Evolutionary conservation across 108 stramenopile genomes (phyloP), one percentile per base, ranked within the genome.

Genomic region (Phaeodactylum tricornutum): DNA sequence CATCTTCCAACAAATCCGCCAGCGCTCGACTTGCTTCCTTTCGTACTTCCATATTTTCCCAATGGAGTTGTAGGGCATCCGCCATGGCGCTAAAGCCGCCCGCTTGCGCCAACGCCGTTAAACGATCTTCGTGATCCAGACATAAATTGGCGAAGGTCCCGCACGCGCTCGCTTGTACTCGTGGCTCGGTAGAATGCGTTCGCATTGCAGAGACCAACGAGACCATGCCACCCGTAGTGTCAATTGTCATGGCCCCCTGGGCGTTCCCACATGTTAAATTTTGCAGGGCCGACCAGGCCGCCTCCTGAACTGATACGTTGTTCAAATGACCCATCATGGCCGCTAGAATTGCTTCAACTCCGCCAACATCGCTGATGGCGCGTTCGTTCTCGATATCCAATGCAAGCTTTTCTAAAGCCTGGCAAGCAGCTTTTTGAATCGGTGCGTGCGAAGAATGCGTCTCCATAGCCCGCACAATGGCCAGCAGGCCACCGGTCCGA

Each of bases 101-200:
- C 4, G 62, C 58, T 11, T 72, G 33, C 0, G 58, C 45, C 14
- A 72, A 29, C 32, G 65, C 70, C 8, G 35, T 2, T 16, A 72
- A 25, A 28, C 70, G 58, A n/a, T 54, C 44, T 11, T 46, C 34
- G 41, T 47, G 57, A 34, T 69, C 50, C 44, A 48, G 62, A 43
- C 62, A 64, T 16, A 86, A 42, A 66, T 77, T 86, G 36, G 77
- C 56, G 15, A 86, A 46, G 0, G 77, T 69, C 12, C 55, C 55
- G 22, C 78, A 62, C 14, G 77, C 74, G 29, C 73, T 72, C 33
- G 65, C 70, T 47, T 81, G 75, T 12, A 86, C 58, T 29, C 42
- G 40, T 22, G 62, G 46, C 38, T 81, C 64, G 16, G 42, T 55
- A 12, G 43, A 16, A 47, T 74, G 72, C 4, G 52, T 15, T 4